These are phyloP conservation scores for Microbotryum scabiosae DNA, from an alignment of 1,284 basidiomycete genomes.

Conservation along the genomic window DNA sequence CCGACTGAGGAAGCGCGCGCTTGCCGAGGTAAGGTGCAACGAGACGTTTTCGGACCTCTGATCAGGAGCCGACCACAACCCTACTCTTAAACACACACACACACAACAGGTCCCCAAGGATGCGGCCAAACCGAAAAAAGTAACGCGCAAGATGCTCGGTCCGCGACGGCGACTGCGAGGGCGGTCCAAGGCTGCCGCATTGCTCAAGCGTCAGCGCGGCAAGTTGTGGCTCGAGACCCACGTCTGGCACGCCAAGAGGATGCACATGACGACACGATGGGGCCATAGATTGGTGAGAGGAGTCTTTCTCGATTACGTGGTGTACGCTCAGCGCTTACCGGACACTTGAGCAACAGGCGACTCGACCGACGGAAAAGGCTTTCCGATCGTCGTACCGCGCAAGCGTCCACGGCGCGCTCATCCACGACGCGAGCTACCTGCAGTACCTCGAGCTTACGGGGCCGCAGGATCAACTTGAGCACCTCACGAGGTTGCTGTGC, in stretches of 20 bases:
- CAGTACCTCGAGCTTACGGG: conserved; percentile 65
- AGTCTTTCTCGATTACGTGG: no score
- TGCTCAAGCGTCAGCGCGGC: conserved; percentile 28
- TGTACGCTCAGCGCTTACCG: no score
- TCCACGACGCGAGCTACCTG: conserved; percentile 80
- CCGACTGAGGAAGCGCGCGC: conserved; percentile 66
- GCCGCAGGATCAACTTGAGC: conserved; percentile 49
- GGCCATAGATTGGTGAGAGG: conserved; percentile 65
- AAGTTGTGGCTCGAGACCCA: conserved; percentile 90
- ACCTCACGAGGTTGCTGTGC: conserved; percentile 38
- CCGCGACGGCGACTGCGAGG: conserved; percentile 40
- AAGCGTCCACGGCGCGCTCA: conserved; percentile 65
- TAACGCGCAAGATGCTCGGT: conserved; percentile 34
- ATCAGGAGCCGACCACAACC: no score
- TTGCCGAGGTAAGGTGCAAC: conserved; percentile 54
- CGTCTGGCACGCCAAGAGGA: conserved; percentile 87
- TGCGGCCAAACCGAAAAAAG: conserved; percentile 47
- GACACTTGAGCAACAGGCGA: conserved; percentile 46
- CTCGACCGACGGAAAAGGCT: conserved; percentile 77
- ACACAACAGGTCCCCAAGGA: conserved; percentile 62
- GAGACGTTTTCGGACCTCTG: no score
- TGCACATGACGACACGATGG: conserved; percentile 85
- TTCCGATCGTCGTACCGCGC: conserved; percentile 82
- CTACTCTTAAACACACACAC: no score
- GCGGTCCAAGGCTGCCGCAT: conserved; percentile 14